These are phyloP conservation scores for Candida xiaguanensis DNA, from an alignment of 805 yeast genomes.

Conservation along the genomic window DNA sequence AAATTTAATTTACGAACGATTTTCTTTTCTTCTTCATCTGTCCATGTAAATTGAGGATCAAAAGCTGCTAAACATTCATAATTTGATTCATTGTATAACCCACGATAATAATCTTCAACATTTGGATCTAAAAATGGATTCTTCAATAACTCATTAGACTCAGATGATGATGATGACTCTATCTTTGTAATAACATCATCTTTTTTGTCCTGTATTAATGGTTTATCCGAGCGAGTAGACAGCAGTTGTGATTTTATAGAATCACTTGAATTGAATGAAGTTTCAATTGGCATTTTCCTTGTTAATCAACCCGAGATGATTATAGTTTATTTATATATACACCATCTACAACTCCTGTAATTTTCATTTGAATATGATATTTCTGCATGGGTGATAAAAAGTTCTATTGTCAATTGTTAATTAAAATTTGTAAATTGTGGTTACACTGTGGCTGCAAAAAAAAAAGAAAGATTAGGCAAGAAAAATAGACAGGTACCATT, in stretches of 20 bases:
- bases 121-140: constrained; percentile 12
- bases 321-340: background rate
- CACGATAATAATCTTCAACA: constrained; percentile 11
- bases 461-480: too few species aligned
- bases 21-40: constrained; percentile 41
- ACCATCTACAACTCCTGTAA: too few species aligned
- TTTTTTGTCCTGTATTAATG: background rate
- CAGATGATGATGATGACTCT: constrained; percentile 4
- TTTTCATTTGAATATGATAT: too few species aligned
- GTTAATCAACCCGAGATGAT: background rate
- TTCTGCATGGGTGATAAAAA: background rate
- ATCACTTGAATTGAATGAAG: background rate
- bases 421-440: constrained; percentile 1
- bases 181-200: background rate
- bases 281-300: background rate
- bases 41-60: constrained; percentile 61
- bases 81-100: constrained; percentile 25
- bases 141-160: constrained; percentile 5
- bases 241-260: background rate
- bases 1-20: constrained; percentile 51
- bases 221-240: constrained; percentile 1
- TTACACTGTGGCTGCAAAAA: constrained; percentile 6
- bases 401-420: background rate
- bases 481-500: too few species aligned
- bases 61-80: constrained; percentile 56